Percentiles rank a stretch among this genome's conserved stretches.
phyloP scores from a whole-genome alignment of 1,139 yeast species.

The Spathaspora sp. region DNA sequence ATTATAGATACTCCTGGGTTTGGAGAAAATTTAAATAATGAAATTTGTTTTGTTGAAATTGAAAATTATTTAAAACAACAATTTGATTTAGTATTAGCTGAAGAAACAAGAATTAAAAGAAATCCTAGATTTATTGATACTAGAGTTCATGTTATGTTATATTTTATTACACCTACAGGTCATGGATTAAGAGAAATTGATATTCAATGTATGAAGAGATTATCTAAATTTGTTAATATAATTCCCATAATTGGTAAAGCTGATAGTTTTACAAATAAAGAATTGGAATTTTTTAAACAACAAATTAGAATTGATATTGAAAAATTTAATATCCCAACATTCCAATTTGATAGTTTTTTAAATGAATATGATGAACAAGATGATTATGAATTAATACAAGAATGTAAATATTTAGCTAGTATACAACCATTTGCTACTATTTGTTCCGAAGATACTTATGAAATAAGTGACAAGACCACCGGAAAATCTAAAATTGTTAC shows the following conservation, averaged over 20 bases:
- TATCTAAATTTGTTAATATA: conserved; percentile 80
- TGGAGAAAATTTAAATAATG: conserved; percentile 70
- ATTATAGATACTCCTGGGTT: conserved; percentile 79
- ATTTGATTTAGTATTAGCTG: conserved; percentile 87
- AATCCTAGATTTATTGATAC: conserved; percentile 79
- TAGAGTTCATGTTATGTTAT: conserved; percentile 69
- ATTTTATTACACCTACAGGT: conserved; percentile 73
- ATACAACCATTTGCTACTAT: conserved; percentile 87
- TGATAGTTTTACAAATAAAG: conserved; percentile 79
- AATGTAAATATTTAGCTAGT: conserved; percentile 71
- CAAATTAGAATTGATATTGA: conserved; percentile 69
- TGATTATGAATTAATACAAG: conserved; percentile 76
- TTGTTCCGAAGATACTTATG: conserved; percentile 61
- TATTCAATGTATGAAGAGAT: conserved; percentile 71
- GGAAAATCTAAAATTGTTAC: conserved; percentile 55
- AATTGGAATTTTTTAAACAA: conserved; percentile 57
- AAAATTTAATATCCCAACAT: conserved; percentile 76
- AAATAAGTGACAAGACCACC: conserved; percentile 49
- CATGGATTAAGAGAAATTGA: conserved; percentile 77
- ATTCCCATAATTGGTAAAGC: conserved; percentile 87
- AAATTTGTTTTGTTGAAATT: conserved; percentile 64
- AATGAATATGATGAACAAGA: conserved; percentile 53
- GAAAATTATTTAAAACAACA: conserved; percentile 80
- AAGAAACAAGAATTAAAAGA: conserved; percentile 88
- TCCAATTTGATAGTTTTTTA: conserved; percentile 60